These are phyloP conservation scores for Dipteronia sinensis DNA, from an alignment of 345 rosid genomes.

Conservation along the genomic window DNA sequence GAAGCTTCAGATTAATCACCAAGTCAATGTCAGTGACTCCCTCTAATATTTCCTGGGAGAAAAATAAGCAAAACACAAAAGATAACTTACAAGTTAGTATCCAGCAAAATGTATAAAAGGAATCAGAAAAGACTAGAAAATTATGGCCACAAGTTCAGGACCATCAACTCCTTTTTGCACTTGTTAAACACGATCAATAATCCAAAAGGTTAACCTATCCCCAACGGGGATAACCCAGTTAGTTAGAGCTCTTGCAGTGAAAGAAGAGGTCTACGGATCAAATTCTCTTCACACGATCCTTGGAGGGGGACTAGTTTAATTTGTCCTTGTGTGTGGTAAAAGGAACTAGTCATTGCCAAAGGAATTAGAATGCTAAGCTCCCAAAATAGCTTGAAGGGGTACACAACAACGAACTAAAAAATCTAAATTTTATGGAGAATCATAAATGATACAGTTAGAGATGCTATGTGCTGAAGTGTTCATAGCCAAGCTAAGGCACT, in stretches of 20 bases:
- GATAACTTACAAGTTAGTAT: slow-evolving; percentile 6
- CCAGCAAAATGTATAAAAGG: background rate
- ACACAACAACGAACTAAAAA: background rate
- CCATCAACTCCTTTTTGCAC: background rate
- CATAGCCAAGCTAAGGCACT: background rate
- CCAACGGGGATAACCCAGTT: background rate
- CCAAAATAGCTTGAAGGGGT: background rate
- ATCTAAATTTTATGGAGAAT: background rate
- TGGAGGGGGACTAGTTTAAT: background rate
- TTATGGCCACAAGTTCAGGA: background rate
- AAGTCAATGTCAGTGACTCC: slow-evolving; percentile 81
- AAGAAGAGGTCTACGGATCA: background rate
- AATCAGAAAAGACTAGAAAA: background rate
- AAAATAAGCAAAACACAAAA: slow-evolving; percentile 8
- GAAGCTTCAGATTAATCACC: slow-evolving; percentile 84
- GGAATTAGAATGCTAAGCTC: background rate
- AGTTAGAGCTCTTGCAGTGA: background rate
- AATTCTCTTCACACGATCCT: background rate
- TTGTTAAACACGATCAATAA: background rate
- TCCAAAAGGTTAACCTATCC: background rate
- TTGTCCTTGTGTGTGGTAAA: background rate
- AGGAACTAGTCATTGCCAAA: background rate
- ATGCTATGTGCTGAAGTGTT: background rate
- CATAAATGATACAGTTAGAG: background rate
- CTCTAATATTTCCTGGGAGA: slow-evolving; percentile 80